phyloP scores from a whole-genome alignment of 257 asterid genomes.

The Jasminum sambac region DNA sequence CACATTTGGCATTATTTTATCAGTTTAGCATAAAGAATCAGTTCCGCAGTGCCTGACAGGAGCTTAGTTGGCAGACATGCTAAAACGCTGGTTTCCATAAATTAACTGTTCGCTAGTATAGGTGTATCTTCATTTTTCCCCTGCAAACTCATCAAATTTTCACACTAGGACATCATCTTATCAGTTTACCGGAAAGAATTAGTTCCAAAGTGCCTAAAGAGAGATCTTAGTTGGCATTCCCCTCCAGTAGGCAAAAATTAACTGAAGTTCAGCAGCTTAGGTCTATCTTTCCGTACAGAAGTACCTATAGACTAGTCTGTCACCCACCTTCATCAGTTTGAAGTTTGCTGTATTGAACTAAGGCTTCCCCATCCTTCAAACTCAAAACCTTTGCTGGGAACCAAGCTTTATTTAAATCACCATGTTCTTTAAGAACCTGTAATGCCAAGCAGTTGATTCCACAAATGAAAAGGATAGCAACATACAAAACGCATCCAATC shows the following conservation, averaged over 20 bases:
- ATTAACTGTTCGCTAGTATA: background rate
- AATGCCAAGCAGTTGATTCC: constrained; percentile 25
- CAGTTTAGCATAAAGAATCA: background rate
- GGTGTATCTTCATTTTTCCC: too few relatives aligned
- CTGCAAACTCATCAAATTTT: too few relatives aligned
- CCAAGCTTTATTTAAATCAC: constrained; percentile 71
- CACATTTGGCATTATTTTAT: background rate
- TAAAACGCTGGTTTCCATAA: background rate
- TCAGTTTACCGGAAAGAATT: too few relatives aligned
- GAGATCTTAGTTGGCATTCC: too few relatives aligned
- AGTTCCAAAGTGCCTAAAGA: too few relatives aligned
- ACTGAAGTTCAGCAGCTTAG: background rate
- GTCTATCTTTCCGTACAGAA: background rate
- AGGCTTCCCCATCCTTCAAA: constrained; percentile 70
- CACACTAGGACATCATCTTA: too few relatives aligned
- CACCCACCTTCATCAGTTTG: constrained; percentile 70
- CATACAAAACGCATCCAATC: constrained; percentile 1
- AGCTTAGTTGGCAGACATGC: background rate
- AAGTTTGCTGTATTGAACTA: constrained; percentile 61
- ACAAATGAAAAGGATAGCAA: constrained; percentile 13
- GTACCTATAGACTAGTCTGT: background rate
- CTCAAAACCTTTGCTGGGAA: constrained; percentile 64
- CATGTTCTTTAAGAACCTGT: constrained; percentile 80
- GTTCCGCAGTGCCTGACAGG: background rate
- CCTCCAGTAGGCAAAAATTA: too few relatives aligned